Conservation (phyloP, 495 filamentous ascomycete genomes). For the Hypomontagnella submonticulosa region DNA sequence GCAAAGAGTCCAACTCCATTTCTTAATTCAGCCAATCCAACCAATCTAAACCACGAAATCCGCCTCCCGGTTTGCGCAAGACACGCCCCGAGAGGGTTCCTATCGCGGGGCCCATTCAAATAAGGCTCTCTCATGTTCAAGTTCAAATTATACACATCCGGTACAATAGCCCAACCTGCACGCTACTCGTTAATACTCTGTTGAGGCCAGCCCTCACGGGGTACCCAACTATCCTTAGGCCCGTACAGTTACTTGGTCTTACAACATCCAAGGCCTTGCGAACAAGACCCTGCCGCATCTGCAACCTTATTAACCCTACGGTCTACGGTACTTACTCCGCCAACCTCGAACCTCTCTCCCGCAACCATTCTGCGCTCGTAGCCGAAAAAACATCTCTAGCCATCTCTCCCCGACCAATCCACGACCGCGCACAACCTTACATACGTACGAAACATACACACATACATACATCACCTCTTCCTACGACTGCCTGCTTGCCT, state of each 20-base stretch:
- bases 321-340: slow-evolving; percentile 25
- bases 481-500: slow-evolving; percentile 32
- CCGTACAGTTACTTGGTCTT: slow-evolving; percentile 13
- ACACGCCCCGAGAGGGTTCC: slow-evolving; percentile 30
- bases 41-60: slow-evolving; percentile 26
- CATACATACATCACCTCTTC: slow-evolving; percentile 33
- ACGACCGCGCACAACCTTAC: slow-evolving; percentile 34
- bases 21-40: slow-evolving; percentile 37
- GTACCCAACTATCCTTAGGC: slow-evolving; percentile 33
- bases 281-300: slow-evolving; percentile 19
- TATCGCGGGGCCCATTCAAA: slow-evolving; percentile 41
- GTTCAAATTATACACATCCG: slow-evolving; percentile 1
- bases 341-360: slow-evolving; percentile 16
- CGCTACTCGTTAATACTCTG: slow-evolving; percentile 23
- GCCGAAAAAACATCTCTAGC: slow-evolving; percentile 23
- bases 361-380: slow-evolving; percentile 14
- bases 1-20: slow-evolving; percentile 27
- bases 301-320: slow-evolving; percentile 24
- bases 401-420: slow-evolving; percentile 29
- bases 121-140: slow-evolving; percentile 35
- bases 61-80: slow-evolving; percentile 38
- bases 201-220: slow-evolving; percentile 42
- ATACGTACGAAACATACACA: slow-evolving; percentile 25
- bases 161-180: slow-evolving; percentile 21
- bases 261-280: not conserved